These are phyloP conservation scores for Neurospora discreta DNA, from an alignment of 495 filamentous ascomycete genomes.

Conservation along the genomic window DNA sequence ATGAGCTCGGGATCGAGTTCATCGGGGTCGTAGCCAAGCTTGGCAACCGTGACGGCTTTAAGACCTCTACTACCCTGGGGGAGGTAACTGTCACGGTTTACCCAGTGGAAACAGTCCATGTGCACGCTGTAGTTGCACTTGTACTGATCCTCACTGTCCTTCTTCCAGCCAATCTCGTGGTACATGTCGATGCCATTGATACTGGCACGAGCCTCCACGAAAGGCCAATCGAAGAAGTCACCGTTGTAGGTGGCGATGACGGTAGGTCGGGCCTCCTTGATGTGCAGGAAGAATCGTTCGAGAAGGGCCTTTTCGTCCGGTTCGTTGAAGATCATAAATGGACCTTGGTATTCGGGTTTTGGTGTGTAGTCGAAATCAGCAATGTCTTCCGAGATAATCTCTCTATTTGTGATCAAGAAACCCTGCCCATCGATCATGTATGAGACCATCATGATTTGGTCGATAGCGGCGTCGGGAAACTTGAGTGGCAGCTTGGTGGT, in stretches of 20 bases:
- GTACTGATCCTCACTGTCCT: constrained; percentile 91
- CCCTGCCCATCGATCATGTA: constrained; percentile 99
- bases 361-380: constrained; percentile 97
- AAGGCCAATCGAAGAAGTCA: constrained; percentile 99
- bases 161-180: constrained; percentile 90
- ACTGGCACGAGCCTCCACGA: constrained; percentile 86
- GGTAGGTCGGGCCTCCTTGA: constrained; percentile 88
- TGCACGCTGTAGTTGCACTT: constrained; percentile 90
- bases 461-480: constrained; percentile 90
- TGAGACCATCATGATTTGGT: constrained; percentile 99
- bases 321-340: constrained; percentile 97
- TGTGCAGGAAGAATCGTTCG: constrained; percentile 88
- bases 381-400: constrained; percentile 97
- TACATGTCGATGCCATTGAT: constrained; percentile 99
- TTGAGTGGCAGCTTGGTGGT: constrained; percentile 94
- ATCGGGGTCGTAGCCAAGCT: constrained; percentile 96
- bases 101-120: constrained; percentile 99
- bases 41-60: constrained; percentile 95
- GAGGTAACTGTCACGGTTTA: constrained; percentile 96
- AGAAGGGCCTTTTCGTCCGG: constrained; percentile 80
- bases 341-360: constrained; percentile 87
- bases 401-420: constrained; percentile 94
- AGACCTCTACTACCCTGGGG: constrained; percentile 94
- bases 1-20: constrained; percentile 97
- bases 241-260: constrained; percentile 99